Percentiles rank a stretch among this genome's conserved stretches.
Evolutionary conservation across 2,329 filamentous ascomycete genomes (phyloP).

Genomic region (Colletotrichum ledebouriae): DNA sequence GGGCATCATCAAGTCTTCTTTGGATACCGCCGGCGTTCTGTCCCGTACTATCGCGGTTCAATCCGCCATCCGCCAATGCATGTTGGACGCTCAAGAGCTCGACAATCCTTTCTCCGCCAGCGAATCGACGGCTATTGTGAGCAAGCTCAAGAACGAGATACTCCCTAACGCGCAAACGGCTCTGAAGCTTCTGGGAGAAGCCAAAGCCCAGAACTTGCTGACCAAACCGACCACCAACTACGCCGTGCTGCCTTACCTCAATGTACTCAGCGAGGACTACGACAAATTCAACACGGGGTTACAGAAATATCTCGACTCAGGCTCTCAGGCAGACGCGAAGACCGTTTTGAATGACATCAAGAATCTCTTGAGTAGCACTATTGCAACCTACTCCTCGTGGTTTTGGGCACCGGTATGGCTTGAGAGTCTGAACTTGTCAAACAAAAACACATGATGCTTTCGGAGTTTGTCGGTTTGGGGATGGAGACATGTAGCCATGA

Average conservation of each 20-base stretch:
- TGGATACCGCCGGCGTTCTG: constrained; percentile 1
- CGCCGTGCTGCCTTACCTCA: constrained; percentile 17
- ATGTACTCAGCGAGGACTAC: neutral
- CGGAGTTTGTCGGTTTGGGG: no score
- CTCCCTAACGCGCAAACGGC: neutral
- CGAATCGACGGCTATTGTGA: neutral
- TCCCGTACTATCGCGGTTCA: constrained; percentile 8
- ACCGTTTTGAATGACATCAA: neutral
- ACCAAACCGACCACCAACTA: neutral
- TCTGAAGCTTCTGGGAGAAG: neutral
- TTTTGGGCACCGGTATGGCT: neutral
- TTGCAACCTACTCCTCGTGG: neutral
- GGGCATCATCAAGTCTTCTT: neutral
- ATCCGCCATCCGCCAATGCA: neutral
- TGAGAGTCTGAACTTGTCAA: neutral
- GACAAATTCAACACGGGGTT: neutral
- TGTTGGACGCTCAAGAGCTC: constrained; percentile 21
- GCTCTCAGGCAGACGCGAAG: constrained; percentile 5
- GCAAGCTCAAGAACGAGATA: constrained; percentile 8
- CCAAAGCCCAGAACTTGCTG: neutral
- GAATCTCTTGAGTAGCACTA: neutral
- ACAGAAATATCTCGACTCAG: constrained; percentile 38
- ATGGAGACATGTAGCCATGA: no score
- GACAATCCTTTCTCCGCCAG: neutral
- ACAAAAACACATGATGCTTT: neutral